Base-by-base conservation (phyloP, 2,329 filamentous ascomycete genomes). In the Hirsutella thompsonii region DNA sequence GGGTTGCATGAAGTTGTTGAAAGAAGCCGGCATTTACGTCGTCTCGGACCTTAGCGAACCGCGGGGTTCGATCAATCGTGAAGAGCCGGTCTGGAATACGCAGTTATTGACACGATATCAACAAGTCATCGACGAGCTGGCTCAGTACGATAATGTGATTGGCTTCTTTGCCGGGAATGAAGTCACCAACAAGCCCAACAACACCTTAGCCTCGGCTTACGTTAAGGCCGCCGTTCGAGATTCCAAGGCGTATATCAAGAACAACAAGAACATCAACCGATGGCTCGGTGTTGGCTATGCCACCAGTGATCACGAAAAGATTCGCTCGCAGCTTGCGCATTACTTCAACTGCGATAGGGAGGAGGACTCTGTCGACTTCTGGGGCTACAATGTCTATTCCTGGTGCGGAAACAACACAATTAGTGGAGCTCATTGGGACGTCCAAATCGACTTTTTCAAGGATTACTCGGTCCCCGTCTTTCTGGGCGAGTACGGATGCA, bases 341-440 rank as follows among this genome's bases (percentile, higher is more conserved):
- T 98, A 94, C 76, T 95, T 98, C 69, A 89, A 94, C 73, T 98
- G 92, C 59, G 85, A 89, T 45, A 43, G 53, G 3, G 62, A 76
- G 46, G 58, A 69, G 28, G 66, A 69, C 9, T 56, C 83, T 45
- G 94, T 96, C 50, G 92, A 98, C 65, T 96, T 93, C 72, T 98
- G 89, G 85, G 92, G 92, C 44, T 96, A 96, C 82, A 98, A 98
- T 74, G 94, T 96, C 68, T 98, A 98, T 75, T 94, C 89, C 40
- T 98, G 92, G 92, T 98, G 92, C 61, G 92, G 90, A 52, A 62
- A 89, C 52, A 94, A 84, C 56, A 77, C 70, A 54, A 92, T 83
- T 68, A 57, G 70, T 26, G 58, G 71, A 44, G 95, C 92, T 3
- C 86, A 87, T 41, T 98, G 89, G 66, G 71, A 81, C 49, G 72